Evolutionary conservation across 176 grass and related monocot genomes (phyloP), one percentile per base, ranked within the genome.

Genomic region (Zea mays): DNA sequence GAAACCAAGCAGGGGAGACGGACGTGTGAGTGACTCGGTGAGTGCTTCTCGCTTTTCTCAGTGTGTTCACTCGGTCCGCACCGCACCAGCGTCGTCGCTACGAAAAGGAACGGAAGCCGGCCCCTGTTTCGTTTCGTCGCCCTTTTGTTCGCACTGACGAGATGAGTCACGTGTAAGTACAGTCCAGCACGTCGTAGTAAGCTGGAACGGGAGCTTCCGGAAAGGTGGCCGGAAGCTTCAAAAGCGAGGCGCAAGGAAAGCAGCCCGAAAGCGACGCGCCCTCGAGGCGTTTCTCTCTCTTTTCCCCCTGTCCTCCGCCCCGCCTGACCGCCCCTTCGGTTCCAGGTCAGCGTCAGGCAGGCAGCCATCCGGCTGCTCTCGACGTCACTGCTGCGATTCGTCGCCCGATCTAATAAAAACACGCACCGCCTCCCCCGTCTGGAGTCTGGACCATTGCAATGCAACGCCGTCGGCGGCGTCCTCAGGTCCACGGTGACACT

Each of bases 191-290:
- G 40, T 41, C 0, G 5, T 41, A 6, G 67, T 21, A 62, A 69
- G 71, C 19, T 69, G 55, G 78, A 65, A 12, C 42, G 77, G 85
- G 79, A 87, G 85, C 79, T 87, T 82, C 79, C 84, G 77, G 62
- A 85, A 86, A 85, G 76, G 62, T 62, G 35, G 71, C 37, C 62
- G 62, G 84, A 85, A 85, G 84, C 77, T 85, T 80, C 84, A 74
- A 85, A 85, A 85, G 83, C 62, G 12, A 66, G 17, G 16, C 7
- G 20, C 10, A 15, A 46, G 54, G 5, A 82, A 71, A 39, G 66
- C 10, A 19, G 20, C 54, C 54, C 8, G 41, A 80, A 62, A 62
- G 67, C 67, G 79, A 72, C 56, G 67, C 9, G 0, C 5, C 21
- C 42, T 69, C 69, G 46, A 72, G 45, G 68, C 44, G 67, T 70